Conservation (phyloP, 2,329 filamentous ascomycete genomes). For the Xylaria sp. region DNA sequence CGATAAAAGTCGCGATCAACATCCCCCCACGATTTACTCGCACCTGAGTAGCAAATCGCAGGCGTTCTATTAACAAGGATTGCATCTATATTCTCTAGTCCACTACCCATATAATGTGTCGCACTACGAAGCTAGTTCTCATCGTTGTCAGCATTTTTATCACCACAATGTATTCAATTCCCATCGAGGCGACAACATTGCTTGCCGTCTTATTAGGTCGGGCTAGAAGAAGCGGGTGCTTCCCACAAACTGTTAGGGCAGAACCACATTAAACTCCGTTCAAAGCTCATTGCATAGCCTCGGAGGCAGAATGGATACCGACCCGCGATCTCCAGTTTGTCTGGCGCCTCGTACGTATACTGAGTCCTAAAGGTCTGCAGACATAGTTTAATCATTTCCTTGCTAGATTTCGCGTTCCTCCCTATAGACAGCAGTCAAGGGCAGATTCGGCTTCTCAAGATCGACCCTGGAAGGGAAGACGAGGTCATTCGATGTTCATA, state of each 20-base stretch:
- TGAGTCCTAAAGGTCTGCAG: neutral
- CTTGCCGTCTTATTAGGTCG: too few species aligned
- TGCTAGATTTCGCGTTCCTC: conserved; percentile 23
- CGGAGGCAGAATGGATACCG: conserved; percentile 15
- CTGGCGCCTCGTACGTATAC: conserved; percentile 28
- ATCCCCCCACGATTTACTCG: too few species aligned
- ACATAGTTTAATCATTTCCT: neutral
- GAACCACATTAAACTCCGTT: neutral
- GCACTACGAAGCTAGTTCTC: too few species aligned
- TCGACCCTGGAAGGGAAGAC: conserved; percentile 22
- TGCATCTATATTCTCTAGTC: too few species aligned
- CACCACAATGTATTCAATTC: too few species aligned
- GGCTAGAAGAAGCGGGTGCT: conserved; percentile 5
- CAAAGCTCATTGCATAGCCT: neutral
- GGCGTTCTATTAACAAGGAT: too few species aligned
- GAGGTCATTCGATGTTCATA: conserved; percentile 32
- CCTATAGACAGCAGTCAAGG: conserved; percentile 32
- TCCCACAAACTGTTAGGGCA: neutral
- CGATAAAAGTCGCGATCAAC: neutral
- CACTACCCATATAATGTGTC: too few species aligned
- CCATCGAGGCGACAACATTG: too few species aligned
- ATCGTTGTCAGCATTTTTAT: too few species aligned
- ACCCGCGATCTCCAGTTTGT: conserved; percentile 28
- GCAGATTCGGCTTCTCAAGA: conserved; percentile 34
- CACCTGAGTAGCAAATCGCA: too few species aligned